Evolutionary conservation across 2,329 filamentous ascomycete species (phyloP).

Genomic region (Claviceps purpurea): DNA sequence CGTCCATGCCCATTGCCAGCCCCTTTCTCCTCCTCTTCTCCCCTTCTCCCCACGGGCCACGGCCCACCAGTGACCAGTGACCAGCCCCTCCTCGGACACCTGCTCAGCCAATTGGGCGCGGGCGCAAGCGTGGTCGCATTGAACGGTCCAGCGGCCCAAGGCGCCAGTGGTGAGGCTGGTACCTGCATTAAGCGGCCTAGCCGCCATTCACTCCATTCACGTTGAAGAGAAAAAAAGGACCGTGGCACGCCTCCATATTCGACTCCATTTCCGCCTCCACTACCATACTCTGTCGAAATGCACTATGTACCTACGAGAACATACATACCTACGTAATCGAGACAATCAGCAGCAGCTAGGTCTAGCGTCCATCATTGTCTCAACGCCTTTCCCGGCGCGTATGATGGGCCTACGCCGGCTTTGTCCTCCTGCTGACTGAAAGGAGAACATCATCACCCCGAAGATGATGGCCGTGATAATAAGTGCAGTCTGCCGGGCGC

Average conservation of each 20-base stretch:
- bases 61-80: too few species aligned
- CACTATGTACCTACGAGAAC: background rate
- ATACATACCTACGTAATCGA: background rate
- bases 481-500: background rate
- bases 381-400: background rate
- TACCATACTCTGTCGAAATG: background rate
- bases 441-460: background rate
- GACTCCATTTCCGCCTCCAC: background rate
- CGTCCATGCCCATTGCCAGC: too few species aligned
- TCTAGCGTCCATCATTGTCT: background rate
- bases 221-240: background rate
- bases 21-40: too few species aligned
- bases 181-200: background rate
- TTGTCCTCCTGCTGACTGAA: too few species aligned
- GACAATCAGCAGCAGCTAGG: background rate
- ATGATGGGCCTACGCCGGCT: background rate
- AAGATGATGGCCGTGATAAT: background rate
- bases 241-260: background rate
- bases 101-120: background rate
- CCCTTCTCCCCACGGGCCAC: too few species aligned
- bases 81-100: background rate
- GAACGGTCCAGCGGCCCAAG: background rate
- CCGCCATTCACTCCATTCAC: too few species aligned
- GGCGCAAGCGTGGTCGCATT: background rate
- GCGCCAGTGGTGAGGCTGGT: background rate